phyloP scores from a whole-genome alignment of 1,284 basidiomycete genomes.

The Sporisorium sorghi region DNA sequence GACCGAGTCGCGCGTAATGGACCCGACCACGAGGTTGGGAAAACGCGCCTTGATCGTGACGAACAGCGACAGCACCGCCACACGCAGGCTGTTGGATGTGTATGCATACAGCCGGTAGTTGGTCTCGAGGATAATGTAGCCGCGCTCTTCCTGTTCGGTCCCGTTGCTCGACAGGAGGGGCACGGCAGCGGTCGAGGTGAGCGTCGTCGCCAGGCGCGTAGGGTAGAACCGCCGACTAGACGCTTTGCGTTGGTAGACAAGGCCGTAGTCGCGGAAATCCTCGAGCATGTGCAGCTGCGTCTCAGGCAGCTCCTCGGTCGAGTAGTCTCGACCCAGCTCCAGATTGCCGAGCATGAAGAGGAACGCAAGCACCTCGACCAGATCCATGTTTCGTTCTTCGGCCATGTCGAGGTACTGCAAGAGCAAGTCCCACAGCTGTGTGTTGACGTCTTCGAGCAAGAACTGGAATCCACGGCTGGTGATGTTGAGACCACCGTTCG shows the following conservation, averaged over 20 bases:
- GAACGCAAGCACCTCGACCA: slow-evolving; percentile 92
- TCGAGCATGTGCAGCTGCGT: slow-evolving; percentile 88
- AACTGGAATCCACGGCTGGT: slow-evolving; percentile 98
- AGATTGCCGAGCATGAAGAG: slow-evolving; percentile 75
- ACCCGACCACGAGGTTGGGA: slow-evolving; percentile 93
- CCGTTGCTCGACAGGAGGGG: slow-evolving; percentile 53
- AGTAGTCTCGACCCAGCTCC: slow-evolving; percentile 74
- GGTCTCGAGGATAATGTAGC: slow-evolving; percentile 95
- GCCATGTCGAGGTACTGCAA: slow-evolving; percentile 78
- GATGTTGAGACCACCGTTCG: slow-evolving; percentile 74
- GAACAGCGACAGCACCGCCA: slow-evolving; percentile 94
- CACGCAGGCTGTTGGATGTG: slow-evolving; percentile 95
- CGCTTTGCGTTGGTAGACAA: slow-evolving; percentile 78
- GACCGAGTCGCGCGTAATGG: slow-evolving; percentile 92
- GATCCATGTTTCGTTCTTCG: slow-evolving; percentile 75
- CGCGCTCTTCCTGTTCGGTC: slow-evolving; percentile 72
- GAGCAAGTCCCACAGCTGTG: slow-evolving; percentile 95
- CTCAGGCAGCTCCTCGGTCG: slow-evolving; percentile 81
- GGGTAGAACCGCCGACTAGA: slow-evolving; percentile 80
- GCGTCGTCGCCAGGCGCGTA: slow-evolving; percentile 92
- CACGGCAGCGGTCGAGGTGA: slow-evolving; percentile 78
- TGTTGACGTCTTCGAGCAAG: slow-evolving; percentile 92
- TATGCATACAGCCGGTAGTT: slow-evolving; percentile 99
- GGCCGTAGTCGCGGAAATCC: slow-evolving; percentile 92
- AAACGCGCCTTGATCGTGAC: slow-evolving; percentile 91